phyloP scores from a whole-genome alignment of 225 moss, liverwort and hornwort species.

The Climacium dendroides region DNA sequence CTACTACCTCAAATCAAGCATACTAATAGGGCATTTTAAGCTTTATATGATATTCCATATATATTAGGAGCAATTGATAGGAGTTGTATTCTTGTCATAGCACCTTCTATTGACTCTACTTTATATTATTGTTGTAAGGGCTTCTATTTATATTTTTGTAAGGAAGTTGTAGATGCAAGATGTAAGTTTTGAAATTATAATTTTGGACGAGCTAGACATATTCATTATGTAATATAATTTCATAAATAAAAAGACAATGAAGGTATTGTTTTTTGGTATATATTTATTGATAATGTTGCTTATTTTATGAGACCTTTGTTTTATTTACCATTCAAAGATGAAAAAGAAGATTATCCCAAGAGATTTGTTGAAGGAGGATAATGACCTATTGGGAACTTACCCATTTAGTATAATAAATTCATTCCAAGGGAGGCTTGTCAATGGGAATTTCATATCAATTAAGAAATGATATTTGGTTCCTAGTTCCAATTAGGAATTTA shows the following conservation, averaged over 20 bases:
- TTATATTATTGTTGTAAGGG: background rate
- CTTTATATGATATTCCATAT: background rate
- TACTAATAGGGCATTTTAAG: background rate
- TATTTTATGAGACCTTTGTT: background rate
- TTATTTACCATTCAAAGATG: background rate
- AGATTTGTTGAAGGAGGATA: background rate
- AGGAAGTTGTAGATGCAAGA: background rate
- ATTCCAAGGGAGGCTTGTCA: too few relatives aligned
- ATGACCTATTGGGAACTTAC: too few relatives aligned
- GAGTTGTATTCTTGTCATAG: background rate
- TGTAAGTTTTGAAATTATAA: background rate
- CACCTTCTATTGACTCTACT: background rate
- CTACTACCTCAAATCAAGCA: background rate
- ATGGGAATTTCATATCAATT: too few relatives aligned
- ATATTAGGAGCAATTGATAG: background rate
- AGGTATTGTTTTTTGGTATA: background rate
- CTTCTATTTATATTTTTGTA: background rate
- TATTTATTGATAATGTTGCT: background rate
- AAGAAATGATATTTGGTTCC: too few relatives aligned
- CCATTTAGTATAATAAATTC: too few relatives aligned
- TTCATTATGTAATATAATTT: background rate
- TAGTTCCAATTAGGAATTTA: too few relatives aligned
- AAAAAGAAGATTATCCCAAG: background rate
- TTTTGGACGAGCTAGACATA: accelerated
- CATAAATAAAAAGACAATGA: background rate